Evolutionary conservation across 768 basidiomycete species (phyloP).

Genomic region (Crassisporium funariophilum): DNA sequence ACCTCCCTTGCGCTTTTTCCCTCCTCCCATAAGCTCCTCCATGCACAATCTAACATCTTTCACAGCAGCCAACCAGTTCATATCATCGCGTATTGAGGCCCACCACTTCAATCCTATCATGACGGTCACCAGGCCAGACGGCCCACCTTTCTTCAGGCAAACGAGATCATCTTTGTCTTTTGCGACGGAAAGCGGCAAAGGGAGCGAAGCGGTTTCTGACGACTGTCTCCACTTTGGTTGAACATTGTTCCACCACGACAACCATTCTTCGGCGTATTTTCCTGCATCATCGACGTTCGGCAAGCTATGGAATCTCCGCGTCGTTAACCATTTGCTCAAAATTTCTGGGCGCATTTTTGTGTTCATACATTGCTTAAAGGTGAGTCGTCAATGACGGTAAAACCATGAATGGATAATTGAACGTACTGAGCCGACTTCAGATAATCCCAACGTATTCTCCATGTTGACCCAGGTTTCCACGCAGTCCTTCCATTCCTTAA

Average conservation of each 20-base stretch:
- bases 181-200: not conserved
- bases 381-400: not conserved
- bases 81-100: not conserved
- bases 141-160: slow-evolving; percentile 7
- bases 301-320: slow-evolving; percentile 1
- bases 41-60: not conserved
- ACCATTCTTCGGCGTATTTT: slow-evolving; percentile 5
- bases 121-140: slow-evolving; percentile 7
- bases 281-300: slow-evolving; percentile 1
- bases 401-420: not conserved
- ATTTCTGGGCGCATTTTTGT: slow-evolving; percentile 5
- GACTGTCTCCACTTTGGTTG: slow-evolving; percentile 12
- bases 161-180: slow-evolving; percentile 2
- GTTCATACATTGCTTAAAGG: not conserved
- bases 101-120: slow-evolving; percentile 12
- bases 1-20: too few relatives aligned
- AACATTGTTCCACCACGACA: slow-evolving; percentile 11
- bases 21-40: too few relatives aligned
- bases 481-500: not conserved
- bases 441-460: not conserved
- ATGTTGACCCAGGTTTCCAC: slow-evolving; percentile 2
- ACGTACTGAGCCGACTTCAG: not conserved
- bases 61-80: not conserved
- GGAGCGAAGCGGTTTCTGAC: not conserved
- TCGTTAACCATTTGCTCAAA: slow-evolving; percentile 7